Evolutionary conservation across 768 basidiomycete genomes (phyloP).

Genomic region (Ramaria sp.): DNA sequence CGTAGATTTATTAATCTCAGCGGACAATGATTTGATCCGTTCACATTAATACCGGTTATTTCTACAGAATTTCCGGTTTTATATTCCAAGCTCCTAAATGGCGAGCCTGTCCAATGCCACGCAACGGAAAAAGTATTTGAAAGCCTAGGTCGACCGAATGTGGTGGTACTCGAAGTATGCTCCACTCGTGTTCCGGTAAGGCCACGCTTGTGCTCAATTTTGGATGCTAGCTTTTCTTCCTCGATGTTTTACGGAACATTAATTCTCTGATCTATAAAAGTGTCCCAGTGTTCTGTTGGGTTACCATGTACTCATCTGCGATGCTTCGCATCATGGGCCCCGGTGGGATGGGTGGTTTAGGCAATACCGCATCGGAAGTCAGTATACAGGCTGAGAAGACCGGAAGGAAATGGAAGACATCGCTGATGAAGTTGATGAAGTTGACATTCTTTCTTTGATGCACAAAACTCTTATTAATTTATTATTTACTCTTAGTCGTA

Average conservation of each 20-base stretch:
- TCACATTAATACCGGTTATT: background rate
- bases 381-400: background rate
- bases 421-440: background rate
- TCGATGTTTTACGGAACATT: background rate
- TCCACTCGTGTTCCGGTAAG: background rate
- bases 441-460: background rate
- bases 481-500: slow-evolving; percentile 14
- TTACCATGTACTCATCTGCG: background rate
- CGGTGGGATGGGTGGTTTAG: background rate
- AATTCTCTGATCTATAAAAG: background rate
- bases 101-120: background rate
- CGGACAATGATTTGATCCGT: background rate
- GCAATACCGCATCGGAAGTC: background rate
- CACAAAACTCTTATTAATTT: background rate
- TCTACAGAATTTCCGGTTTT: background rate
- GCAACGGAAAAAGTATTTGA: background rate
- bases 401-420: background rate
- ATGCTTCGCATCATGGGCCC: background rate
- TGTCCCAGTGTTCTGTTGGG: background rate
- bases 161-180: background rate
- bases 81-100: background rate
- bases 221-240: background rate
- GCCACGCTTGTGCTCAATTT: background rate
- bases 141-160: background rate
- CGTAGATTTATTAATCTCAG: background rate